A percentile compares a stretch with the other conserved stretches of the same genome.
These are phyloP conservation scores for Isoetes taiwanensis DNA, from an alignment of 75 land plant genomes.

Conservation along the genomic window DNA sequence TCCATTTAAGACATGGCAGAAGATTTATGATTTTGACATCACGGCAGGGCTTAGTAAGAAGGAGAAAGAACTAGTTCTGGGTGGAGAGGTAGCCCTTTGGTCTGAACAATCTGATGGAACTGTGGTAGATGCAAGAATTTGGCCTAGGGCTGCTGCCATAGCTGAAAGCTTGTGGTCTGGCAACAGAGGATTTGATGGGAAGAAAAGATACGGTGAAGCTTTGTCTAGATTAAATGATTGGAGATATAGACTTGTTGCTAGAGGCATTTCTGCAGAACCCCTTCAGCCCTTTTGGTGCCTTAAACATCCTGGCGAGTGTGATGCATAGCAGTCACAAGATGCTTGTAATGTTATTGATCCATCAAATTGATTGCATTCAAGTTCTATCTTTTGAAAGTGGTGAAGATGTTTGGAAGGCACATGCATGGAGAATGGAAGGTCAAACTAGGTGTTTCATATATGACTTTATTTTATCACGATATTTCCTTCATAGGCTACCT, in stretches of 20 bases:
- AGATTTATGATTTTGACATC: slow-evolving; percentile 55
- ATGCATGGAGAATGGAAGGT: no score
- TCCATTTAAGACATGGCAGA: slow-evolving; percentile 75
- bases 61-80: slow-evolving; percentile 59
- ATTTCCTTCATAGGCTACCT: no score
- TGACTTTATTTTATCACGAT: no score
- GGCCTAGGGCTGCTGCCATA: slow-evolving; percentile 75
- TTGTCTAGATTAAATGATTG: slow-evolving; percentile 66
- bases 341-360: no score
- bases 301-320: slow-evolving; percentile 68
- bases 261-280: slow-evolving; percentile 74
- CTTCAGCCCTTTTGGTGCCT: slow-evolving; percentile 86
- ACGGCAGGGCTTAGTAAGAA: slow-evolving; percentile 24
- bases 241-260: slow-evolving; percentile 52
- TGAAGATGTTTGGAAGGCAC: no score
- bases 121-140: slow-evolving; percentile 48
- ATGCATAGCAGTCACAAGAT: no score
- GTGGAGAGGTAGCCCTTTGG: slow-evolving; percentile 91
- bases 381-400: no score
- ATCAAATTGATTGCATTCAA: no score
- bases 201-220: slow-evolving; percentile 66
- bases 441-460: no score
- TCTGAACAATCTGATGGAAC: slow-evolving; percentile 74
- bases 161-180: slow-evolving; percentile 93
- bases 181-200: slow-evolving; percentile 38